These are phyloP conservation scores for Xerocomellus amylosporus DNA, from an alignment of 768 basidiomycete genomes.

Conservation along the genomic window DNA sequence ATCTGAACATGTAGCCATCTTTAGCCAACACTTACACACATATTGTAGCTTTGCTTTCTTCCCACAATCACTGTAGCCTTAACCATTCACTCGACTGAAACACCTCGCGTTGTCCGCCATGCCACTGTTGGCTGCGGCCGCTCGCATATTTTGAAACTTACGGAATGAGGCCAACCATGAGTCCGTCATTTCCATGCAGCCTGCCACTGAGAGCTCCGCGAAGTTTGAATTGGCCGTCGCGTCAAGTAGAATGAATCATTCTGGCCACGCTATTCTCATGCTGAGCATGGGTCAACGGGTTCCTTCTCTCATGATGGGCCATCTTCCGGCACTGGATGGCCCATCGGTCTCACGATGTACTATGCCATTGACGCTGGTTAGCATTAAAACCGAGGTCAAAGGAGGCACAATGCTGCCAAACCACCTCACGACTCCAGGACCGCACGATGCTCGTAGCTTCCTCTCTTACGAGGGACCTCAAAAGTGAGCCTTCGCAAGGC, in stretches of 20 bases:
- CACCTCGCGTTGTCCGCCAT: not conserved
- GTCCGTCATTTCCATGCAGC: too few species aligned
- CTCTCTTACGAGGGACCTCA: slow-evolving; percentile 5
- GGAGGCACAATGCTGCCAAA: not conserved
- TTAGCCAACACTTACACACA: slow-evolving; percentile 7
- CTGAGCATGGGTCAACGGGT: not conserved
- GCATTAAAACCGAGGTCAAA: not conserved
- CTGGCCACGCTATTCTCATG: not conserved
- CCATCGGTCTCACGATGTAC: not conserved
- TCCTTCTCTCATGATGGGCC: not conserved
- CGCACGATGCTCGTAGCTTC: not conserved
- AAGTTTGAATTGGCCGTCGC: not conserved
- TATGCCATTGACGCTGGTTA: not conserved
- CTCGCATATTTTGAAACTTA: not conserved
- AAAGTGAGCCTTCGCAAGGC: slow-evolving; percentile 8
- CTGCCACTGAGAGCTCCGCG: not conserved
- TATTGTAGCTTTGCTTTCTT: slow-evolving; percentile 20
- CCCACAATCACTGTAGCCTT: slow-evolving; percentile 23
- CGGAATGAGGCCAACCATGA: not conserved
- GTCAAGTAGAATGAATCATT: not conserved
- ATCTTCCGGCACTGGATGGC: slow-evolving; percentile 14
- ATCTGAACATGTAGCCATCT: slow-evolving; percentile 26
- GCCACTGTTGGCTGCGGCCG: not conserved
- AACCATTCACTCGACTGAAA: slow-evolving; percentile 13
- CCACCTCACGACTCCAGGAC: not conserved